Evolutionary conservation across 2,329 filamentous ascomycete species (phyloP).

Genomic region (Colletotrichum liriopes): DNA sequence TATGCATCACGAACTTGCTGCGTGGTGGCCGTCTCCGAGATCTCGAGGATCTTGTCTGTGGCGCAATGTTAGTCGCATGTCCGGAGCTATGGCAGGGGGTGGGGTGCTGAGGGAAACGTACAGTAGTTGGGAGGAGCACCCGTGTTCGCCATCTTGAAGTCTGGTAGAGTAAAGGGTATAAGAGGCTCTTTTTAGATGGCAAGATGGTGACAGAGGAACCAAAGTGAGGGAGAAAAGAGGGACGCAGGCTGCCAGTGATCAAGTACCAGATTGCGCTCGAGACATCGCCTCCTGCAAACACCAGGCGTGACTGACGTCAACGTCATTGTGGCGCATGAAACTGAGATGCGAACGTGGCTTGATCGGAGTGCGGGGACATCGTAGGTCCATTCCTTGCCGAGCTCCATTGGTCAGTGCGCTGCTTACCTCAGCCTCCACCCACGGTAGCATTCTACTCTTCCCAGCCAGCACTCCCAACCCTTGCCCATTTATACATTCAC

Average conservation of each 20-base stretch:
- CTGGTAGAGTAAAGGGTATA: not conserved
- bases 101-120: conserved; percentile 52
- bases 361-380: conserved; percentile 19
- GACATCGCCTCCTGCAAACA: conserved; percentile 11
- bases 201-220: not conserved
- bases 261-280: conserved; percentile 11
- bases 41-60: conserved; percentile 80
- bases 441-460: not conserved
- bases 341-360: conserved; percentile 48
- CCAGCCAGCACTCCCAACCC: not conserved
- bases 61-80: conserved; percentile 42
- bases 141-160: conserved; percentile 42
- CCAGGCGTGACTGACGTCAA: conserved; percentile 46
- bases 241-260: conserved; percentile 17
- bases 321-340: conserved; percentile 61
- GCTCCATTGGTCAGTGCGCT: not conserved
- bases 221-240: conserved; percentile 1
- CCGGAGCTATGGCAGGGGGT: conserved; percentile 19
- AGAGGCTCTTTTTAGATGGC: conserved; percentile 3
- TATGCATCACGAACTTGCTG: conserved; percentile 95
- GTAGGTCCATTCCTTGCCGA: too few relatives aligned
- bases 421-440: not conserved
- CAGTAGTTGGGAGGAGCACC: conserved; percentile 72
- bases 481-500: too few relatives aligned
- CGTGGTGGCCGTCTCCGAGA: conserved; percentile 81